Conservation (phyloP, 345 rosid genomes). For the Alliaria petiolata region DNA sequence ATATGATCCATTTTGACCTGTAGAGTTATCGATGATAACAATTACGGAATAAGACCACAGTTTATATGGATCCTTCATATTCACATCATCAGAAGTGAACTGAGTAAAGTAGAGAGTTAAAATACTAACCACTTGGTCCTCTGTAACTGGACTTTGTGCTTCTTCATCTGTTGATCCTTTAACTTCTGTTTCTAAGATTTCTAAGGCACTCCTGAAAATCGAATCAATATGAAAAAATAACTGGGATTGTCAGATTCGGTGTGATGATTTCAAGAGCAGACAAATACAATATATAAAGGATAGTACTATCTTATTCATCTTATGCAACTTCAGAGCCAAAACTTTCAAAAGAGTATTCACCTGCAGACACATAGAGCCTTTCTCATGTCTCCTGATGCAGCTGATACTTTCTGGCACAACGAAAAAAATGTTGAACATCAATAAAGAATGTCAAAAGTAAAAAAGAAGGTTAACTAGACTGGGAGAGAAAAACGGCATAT, state of each 20-base stretch:
- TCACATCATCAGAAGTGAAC: neutral
- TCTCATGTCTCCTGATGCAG: slow-evolving; percentile 96
- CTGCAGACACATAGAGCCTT: slow-evolving; percentile 89
- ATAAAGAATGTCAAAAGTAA: neutral
- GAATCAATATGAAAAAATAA: neutral
- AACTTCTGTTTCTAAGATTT: slow-evolving; percentile 68
- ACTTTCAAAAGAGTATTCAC: slow-evolving; percentile 27
- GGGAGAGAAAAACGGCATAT: neutral
- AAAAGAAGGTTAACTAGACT: neutral
- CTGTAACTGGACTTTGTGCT: slow-evolving; percentile 21
- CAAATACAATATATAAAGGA: neutral
- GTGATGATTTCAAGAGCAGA: neutral
- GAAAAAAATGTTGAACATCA: slow-evolving; percentile 11
- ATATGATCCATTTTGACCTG: slow-evolving; percentile 86
- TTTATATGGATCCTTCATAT: neutral
- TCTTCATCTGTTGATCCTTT: slow-evolving; percentile 37
- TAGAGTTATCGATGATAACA: neutral
- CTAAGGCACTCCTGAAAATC: slow-evolving; percentile 66
- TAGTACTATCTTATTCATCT: neutral
- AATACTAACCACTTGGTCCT: slow-evolving; percentile 40
- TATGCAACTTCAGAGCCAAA: neutral
- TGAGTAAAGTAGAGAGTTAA: neutral
- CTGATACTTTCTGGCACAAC: slow-evolving; percentile 73
- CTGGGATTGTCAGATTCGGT: neutral
- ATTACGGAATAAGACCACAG: too few relatives aligned